Evolutionary conservation across 768 basidiomycete genomes (phyloP), one percentile per base, ranked within the genome.

Genomic region (Rhizopogon vulgaris): DNA sequence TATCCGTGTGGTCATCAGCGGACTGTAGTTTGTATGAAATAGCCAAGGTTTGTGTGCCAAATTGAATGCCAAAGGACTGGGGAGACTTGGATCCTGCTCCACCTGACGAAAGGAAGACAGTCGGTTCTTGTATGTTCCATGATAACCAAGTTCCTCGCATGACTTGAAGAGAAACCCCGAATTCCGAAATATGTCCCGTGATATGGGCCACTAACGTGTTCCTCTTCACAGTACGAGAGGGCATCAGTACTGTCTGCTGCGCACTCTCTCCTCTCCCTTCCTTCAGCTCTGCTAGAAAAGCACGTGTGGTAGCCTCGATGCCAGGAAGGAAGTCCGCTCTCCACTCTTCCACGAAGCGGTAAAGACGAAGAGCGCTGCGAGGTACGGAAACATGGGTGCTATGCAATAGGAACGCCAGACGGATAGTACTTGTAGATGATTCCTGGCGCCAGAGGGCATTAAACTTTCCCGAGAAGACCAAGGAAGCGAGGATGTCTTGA

Each of bases 111-210:
- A 77, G 38, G 58, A 82, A 82, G 2, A 65, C 67, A 7, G 80
- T 66, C 0, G 72, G 75, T 47, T 82, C 70, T 51, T 77, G 71
- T 18, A 82, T 68, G 52, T 83, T 78, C 87, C 84, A 90, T 7
- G 86, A 83, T 30, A 92, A 67, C 90, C 90, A 93, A 1, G 89
- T 92, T 17, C 88, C 89, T 54, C 84, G 87, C 85, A 92, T 90
- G 38, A 92, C 83, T 59, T 91, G 90, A 6, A 93, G 75, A 3
- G 80, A 79, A 8, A 90, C 71, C 24, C 78, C 77, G 22, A 83
- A 62, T 18, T 76, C 76, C 4, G 65, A 60, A 8, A 90, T 51
- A 25, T 74, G 72, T 4, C 77, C 73, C 55, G 85, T 78, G 14
- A 87, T 52, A 41, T 84, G 78, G 30, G 81, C 56, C 7, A 67